Evolutionary conservation across 768 basidiomycete genomes (phyloP), one percentile per base, ranked within the genome.

Genomic region (Boletus coccyginus): DNA sequence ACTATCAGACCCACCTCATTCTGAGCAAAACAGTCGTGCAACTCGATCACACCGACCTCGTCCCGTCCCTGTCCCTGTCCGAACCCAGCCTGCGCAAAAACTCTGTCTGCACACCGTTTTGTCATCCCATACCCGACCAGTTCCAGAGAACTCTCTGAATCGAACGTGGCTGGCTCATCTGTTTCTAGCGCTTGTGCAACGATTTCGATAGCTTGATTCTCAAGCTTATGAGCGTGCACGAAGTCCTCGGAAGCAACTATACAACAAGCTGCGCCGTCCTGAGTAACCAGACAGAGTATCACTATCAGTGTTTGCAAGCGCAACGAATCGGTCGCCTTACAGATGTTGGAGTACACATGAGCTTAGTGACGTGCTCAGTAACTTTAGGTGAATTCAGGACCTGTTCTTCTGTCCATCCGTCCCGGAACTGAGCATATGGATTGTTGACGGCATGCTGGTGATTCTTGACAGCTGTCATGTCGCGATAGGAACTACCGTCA

Each of bases 281-380:
- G 36, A 13, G 14, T 21, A 24, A 5, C 36, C 45, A 21, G 31
- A 19, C 17, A 41, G 29, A 24, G n/a, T n/a, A 3, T 0, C 2
- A n/a, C 5, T n/a, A 7, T 45, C n/a, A 51, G 13, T 13, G 7
- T 16, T 33, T 31, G 33, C 8, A 38, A 16, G 21, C 13, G n/a
- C 7, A 7, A 14, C 29, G n/a, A 19, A 43, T 43, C 19, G 8
- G 13, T 17, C 8, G n/a, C 65, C 80, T 57, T 53, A 84, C 88
- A 38, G 83, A 91, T n/a, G 90, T 92, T 0, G 90, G 90, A 60
- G 87, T 89, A 65, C 88, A 92, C 88, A 91, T 92, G 66, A 81
- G 84, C 68, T 86, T 87, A 0, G 90, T 92, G 38, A 90, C 74
- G 62, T 86, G 79, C 33, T 81, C 83, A 31, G 77, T 85, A 62